Percentiles rank a stretch among this genome's conserved stretches.
Conservation (phyloP, 495 filamentous ascomycete genomes). For the Xylaria venustula region DNA sequence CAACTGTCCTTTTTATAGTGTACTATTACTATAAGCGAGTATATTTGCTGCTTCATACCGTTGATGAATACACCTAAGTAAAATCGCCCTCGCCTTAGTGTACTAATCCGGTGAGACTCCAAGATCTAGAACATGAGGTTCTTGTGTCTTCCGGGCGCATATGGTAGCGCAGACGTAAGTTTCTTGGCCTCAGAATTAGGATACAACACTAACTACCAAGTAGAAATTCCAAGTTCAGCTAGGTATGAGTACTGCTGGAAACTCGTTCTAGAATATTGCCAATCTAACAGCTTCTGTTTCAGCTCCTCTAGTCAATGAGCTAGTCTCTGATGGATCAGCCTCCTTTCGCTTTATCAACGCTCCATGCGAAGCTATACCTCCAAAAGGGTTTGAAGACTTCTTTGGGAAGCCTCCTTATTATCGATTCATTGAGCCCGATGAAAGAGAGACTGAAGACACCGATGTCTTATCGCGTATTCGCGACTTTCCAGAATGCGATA, state of each 20-base stretch:
- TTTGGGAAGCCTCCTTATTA: conserved; percentile 51
- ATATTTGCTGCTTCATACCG: neutral
- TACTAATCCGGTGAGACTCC: conserved; percentile 1
- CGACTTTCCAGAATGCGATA: conserved; percentile 48
- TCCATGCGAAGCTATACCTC: conserved; percentile 45
- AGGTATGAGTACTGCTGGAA: conserved; percentile 29
- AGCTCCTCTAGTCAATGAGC: conserved; percentile 49
- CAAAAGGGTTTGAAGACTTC: conserved; percentile 51
- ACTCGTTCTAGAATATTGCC: neutral
- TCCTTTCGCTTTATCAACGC: conserved; percentile 49
- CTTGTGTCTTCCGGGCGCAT: conserved; percentile 45
- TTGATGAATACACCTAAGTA: neutral
- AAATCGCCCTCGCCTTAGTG: neutral
- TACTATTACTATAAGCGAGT: conserved; percentile 9
- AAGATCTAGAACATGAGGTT: conserved; percentile 36
- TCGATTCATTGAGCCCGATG: conserved; percentile 50
- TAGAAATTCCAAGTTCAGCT: conserved; percentile 56
- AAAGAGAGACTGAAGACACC: conserved; percentile 40
- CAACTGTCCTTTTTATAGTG: neutral
- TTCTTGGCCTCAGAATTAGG: neutral
- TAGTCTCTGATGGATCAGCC: conserved; percentile 43
- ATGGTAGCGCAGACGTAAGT: conserved; percentile 53
- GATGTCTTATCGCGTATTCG: conserved; percentile 50
- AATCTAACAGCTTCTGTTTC: conserved; percentile 1
- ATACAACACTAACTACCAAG: conserved; percentile 19